Evolutionary conservation across 495 filamentous ascomycete genomes (phyloP), one percentile per base, ranked within the genome.

Genomic region (Collariella sp.): DNA sequence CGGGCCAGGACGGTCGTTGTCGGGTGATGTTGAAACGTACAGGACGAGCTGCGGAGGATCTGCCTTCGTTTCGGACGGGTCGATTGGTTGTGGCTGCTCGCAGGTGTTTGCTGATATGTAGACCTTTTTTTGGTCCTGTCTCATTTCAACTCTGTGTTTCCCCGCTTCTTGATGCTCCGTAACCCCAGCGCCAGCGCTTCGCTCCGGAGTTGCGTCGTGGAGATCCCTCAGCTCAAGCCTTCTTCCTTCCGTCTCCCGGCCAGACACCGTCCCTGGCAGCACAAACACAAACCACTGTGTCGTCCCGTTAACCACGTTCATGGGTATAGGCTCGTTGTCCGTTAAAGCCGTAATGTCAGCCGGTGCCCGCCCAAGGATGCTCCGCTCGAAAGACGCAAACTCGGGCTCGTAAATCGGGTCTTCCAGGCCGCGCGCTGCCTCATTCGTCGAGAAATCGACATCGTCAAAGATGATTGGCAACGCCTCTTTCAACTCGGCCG

Each of bases 71-170:
- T 59, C 69, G 44, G 60, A 64, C 12, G 58, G 65, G 45, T 57
- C 64, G 57, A 67, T 77, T 75, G 58, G 75, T 62, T 47, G 56
- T 51, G 91, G 91, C 59, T 89, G 88, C 15, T 76, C 58, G 68
- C 91, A 96, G 7, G 87, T 86, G 52, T 86, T 94, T 33, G 91
- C 78, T 4, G 89, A 87, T 45, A 96, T 76, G 60, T 83, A 95
- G 7, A 95, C 70, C 1, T 72, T 81, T 16, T 70, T 76, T 6
- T 72, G 51, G 2, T 58, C 13, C 23, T 70, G 65, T 35, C 71
- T 64, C 22, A 51, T 62, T 11, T 20, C 33, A 3, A 39, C 10
- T 0, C 15, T 26, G 6, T 15, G 53, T 6, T 10, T 13, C 26
- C 70, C 50, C 40, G 46, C 59, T 47, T 48, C 45, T 1, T 33